Evolutionary conservation across 1,139 yeast genomes (phyloP).

Genomic region (Hemisphaericaspora lyxosophila): DNA sequence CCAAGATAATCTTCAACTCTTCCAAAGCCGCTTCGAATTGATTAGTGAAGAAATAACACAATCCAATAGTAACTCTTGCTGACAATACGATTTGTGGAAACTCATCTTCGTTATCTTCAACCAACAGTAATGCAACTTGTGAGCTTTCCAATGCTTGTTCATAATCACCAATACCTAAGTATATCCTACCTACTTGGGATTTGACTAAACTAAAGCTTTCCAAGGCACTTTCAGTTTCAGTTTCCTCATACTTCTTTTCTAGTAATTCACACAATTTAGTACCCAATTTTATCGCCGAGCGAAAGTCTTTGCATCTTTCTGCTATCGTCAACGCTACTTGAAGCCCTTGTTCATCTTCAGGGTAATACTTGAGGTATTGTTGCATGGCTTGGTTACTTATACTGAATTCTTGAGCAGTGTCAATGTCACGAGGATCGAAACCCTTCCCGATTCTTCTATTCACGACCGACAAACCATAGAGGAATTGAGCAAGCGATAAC

Average conservation of each 20-base stretch:
- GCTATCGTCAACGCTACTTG: slow-evolving; percentile 57
- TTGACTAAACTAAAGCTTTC: slow-evolving; percentile 58
- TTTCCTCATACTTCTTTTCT: slow-evolving; percentile 59
- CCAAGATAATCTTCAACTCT: slow-evolving; percentile 63
- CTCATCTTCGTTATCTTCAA: slow-evolving; percentile 30
- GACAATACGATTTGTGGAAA: slow-evolving; percentile 42
- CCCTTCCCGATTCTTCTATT: slow-evolving; percentile 36
- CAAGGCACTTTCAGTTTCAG: slow-evolving; percentile 50
- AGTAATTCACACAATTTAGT: slow-evolving; percentile 45
- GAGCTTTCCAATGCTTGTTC: slow-evolving; percentile 62
- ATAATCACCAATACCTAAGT: slow-evolving; percentile 59
- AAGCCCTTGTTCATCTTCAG: slow-evolving; percentile 63
- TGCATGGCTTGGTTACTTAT: slow-evolving; percentile 72
- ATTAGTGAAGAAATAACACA: slow-evolving; percentile 61
- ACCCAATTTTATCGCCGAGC: slow-evolving; percentile 51
- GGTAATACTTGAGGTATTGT: slow-evolving; percentile 66
- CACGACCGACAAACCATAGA: slow-evolving; percentile 66
- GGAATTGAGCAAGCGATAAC: slow-evolving; percentile 66
- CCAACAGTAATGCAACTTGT: slow-evolving; percentile 52
- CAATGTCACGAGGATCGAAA: slow-evolving; percentile 52
- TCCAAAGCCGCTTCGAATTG: slow-evolving; percentile 65
- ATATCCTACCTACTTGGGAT: slow-evolving; percentile 68
- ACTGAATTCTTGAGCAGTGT: slow-evolving; percentile 62
- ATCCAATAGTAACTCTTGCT: slow-evolving; percentile 66
- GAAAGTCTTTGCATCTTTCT: slow-evolving; percentile 70